Evolutionary conservation across 2,329 filamentous ascomycete genomes (phyloP), one percentile per base, ranked within the genome.

Genomic region (Hypomyces rosellus): DNA sequence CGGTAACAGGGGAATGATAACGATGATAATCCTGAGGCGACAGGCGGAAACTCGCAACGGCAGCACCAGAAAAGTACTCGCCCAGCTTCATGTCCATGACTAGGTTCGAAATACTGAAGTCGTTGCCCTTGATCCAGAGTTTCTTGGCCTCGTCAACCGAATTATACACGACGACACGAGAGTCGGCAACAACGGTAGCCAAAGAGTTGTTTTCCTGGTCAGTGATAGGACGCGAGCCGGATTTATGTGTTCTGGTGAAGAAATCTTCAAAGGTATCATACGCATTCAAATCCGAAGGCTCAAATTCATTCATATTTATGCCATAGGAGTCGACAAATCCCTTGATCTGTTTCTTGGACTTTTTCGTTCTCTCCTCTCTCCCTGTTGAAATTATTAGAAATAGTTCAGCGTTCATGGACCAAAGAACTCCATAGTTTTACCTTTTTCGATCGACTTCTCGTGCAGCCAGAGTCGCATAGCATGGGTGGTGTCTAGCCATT

Each of bases 11-110:
- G 3, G 65, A 66, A 58, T 74, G 71, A 53, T 69, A 74, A 4
- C 72, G 64, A 54, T 74, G 71, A 52, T 74, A 74, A 55, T 74
- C 70, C 60, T 74, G 71, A 11, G 70, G 69, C 22, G 64, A 67
- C 2, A 74, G 57, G 4, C 69, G 63, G 49, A 71, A 72, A 49
- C 68, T 71, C 5, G 69, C 71, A 8, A 74, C 59, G 0, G 65
- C 59, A 1, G 63, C 68, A 14, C 66, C 60, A 5, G 57, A 57
- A 50, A 68, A 74, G 20, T 55, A 51, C n/a, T 56, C 51, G 5
- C 64, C 65, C 0, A 67, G 54, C 11, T 66, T 55, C 30, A 54
- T 55, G 48, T 69, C 65, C 50, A 63, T 64, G 7, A 72, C 58
- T 1, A 75, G 59, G 41, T 67, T 66, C 11, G 63, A 59, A 41